Base-by-base conservation (phyloP, 495 filamentous ascomycete genomes). In the Talaromyces trachyspermus region DNA sequence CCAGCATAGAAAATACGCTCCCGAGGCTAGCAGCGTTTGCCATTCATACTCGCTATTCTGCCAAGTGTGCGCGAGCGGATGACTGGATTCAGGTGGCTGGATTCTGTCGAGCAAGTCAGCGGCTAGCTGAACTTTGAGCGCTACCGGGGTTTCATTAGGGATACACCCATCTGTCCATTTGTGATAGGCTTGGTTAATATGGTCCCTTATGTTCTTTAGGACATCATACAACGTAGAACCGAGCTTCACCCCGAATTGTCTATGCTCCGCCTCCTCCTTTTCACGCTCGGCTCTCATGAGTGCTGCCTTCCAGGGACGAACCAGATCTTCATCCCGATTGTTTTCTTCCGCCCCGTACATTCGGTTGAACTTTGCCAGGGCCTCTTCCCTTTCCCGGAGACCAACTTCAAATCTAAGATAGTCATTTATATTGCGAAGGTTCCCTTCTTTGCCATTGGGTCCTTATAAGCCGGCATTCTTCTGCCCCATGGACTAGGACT, bases 341-440 rank as follows among this genome's bases (percentile, higher is more conserved):
- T 50, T 3, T 19, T 27, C 17, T 54, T 60, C 30, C 29, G 51
- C 30, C 9, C 65, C 55, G 41, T 77, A 74, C 1, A 56, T 45
- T 2, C 56, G 48, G 18, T 79, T 49, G 1, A 79, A 67, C 6
- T 75, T 63, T 12, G 55, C 55, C 0, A 81, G 61, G 6, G 82
- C 77, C 1, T 56, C 58, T 8, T 76, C 54, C 10, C 77, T 65
- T 19, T 81, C 74, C 0, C 68, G 65, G 11, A 59, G 62, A 3
- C 81, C 74, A 3, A 88, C 72, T 0, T 61, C 52, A 45, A 88
- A 88, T 47, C 81, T 81, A 22, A 96, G 67, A 24, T 78, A 76
- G 58, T 95, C 89, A 42, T 89, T 74, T 36, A 94, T 79, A 0
- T 70, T 66, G 1, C 64, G 65, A 10, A 14, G 17, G n/a, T 74